These are phyloP conservation scores for Peterozyma toletana DNA, from an alignment of 805 yeast species.

Conservation along the genomic window DNA sequence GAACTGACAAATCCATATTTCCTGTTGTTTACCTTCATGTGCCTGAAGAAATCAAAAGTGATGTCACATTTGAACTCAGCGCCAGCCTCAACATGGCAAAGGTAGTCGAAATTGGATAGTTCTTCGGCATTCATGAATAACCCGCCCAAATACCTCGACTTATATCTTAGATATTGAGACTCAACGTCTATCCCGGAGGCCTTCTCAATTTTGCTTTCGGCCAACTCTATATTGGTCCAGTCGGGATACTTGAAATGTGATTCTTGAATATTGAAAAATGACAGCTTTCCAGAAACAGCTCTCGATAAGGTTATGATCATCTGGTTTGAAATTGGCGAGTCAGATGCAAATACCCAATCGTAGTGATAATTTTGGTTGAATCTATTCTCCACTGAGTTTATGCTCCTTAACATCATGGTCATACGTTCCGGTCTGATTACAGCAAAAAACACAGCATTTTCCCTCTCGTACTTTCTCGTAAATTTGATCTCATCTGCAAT, in stretches of 20 bases:
- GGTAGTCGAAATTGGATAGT: slow-evolving; percentile 40
- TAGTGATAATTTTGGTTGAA: slow-evolving; percentile 71
- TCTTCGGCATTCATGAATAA: slow-evolving; percentile 38
- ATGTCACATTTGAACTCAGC: slow-evolving; percentile 48
- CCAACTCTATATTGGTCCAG: slow-evolving; percentile 48
- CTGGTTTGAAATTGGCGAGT: slow-evolving; percentile 61
- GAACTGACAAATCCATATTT: slow-evolving; percentile 33
- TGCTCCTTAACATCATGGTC: slow-evolving; percentile 11
- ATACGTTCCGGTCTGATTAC: slow-evolving; percentile 2
- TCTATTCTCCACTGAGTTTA: slow-evolving; percentile 66
- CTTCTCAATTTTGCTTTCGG: slow-evolving; percentile 23
- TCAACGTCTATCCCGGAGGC: slow-evolving; percentile 14
- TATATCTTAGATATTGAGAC: slow-evolving; percentile 32
- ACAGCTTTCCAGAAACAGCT: slow-evolving; percentile 61
- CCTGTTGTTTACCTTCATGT: slow-evolving; percentile 29
- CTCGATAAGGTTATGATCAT: slow-evolving; percentile 54
- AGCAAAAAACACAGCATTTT: slow-evolving; percentile 9
- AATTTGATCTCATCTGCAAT: no score
- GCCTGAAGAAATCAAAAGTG: slow-evolving; percentile 42
- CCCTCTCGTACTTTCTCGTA: neutral
- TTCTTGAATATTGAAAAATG: slow-evolving; percentile 62
- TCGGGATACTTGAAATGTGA: slow-evolving; percentile 71
- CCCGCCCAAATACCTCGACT: slow-evolving; percentile 51
- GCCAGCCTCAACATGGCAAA: slow-evolving; percentile 53
- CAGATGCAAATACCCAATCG: slow-evolving; percentile 89